A percentile compares a stretch with the other conserved stretches of the same genome.
phyloP scores from a whole-genome alignment of 2,329 filamentous ascomycete species.

The Coniochaeta ligniaria region DNA sequence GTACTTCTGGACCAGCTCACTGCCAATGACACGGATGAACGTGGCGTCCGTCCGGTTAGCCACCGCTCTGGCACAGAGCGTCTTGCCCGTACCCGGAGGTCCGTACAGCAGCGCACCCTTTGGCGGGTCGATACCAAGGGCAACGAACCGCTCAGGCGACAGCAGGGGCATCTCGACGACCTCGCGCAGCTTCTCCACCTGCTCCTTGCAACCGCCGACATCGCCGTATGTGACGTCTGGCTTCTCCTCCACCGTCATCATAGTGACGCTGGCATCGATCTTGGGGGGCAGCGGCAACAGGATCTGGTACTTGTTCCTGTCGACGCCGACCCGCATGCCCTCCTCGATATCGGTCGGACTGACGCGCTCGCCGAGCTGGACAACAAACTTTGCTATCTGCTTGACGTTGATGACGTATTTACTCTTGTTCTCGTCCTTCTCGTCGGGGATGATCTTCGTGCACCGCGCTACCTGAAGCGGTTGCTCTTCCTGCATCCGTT shows the following conservation, averaged over 20 bases:
- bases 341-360: slow-evolving; percentile 99
- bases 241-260: slow-evolving; percentile 99
- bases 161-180: slow-evolving; percentile 98
- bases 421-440: slow-evolving; percentile 93
- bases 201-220: slow-evolving; percentile 97
- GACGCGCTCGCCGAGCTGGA: slow-evolving; percentile 93
- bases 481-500: slow-evolving; percentile 98
- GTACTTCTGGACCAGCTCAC: slow-evolving; percentile 97
- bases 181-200: slow-evolving; percentile 97
- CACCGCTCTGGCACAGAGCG: slow-evolving; percentile 91
- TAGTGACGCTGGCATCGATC: slow-evolving; percentile 97
- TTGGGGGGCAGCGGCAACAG: slow-evolving; percentile 92
- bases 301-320: slow-evolving; percentile 99
- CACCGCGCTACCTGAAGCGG: slow-evolving; percentile 94
- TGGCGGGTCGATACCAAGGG: slow-evolving; percentile 96
- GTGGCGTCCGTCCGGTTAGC: slow-evolving; percentile 97
- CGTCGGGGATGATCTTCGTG: slow-evolving; percentile 98
- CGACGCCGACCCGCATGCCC: slow-evolving; percentile 97
- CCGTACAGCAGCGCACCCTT: slow-evolving; percentile 97
- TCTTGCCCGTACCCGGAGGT: slow-evolving; percentile 97
- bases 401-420: slow-evolving; percentile 99
- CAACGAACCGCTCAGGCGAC: slow-evolving; percentile 94
- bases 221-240: slow-evolving; percentile 98
- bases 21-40: slow-evolving; percentile 97
- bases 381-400: slow-evolving; percentile 99